These are phyloP conservation scores for Rhodotorula mucilaginosa DNA, from an alignment of 1,284 basidiomycete species.

Conservation along the genomic window DNA sequence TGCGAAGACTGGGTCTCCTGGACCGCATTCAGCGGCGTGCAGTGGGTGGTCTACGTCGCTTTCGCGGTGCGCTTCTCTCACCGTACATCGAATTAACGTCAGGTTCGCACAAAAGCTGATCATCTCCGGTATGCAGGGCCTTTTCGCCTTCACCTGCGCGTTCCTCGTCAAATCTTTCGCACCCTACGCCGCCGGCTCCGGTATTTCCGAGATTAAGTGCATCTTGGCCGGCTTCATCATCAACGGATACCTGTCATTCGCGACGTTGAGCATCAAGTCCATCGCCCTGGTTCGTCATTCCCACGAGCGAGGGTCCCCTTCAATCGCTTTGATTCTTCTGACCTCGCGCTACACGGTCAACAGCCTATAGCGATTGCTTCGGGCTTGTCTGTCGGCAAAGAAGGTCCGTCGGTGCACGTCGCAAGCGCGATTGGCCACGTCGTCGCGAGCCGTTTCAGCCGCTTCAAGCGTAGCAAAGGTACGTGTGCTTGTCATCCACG, in stretches of 20 bases:
- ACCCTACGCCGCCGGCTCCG: slow-evolving; percentile 94
- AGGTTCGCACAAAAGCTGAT: background rate
- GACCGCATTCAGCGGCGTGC: slow-evolving; percentile 66
- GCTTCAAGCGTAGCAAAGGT: slow-evolving; percentile 86
- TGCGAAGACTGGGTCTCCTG: slow-evolving; percentile 93
- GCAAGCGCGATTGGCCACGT: slow-evolving; percentile 90
- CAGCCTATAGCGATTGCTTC: slow-evolving; percentile 97
- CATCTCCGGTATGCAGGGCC: slow-evolving; percentile 53
- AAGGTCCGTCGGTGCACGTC: slow-evolving; percentile 96
- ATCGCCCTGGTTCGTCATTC: slow-evolving; percentile 69
- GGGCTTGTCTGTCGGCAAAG: slow-evolving; percentile 94
- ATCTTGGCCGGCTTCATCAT: slow-evolving; percentile 96
- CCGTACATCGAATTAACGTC: background rate
- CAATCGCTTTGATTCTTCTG: background rate
- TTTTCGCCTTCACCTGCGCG: slow-evolving; percentile 78
- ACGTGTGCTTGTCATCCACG: background rate
- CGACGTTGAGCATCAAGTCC: slow-evolving; percentile 88
- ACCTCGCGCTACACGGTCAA: slow-evolving; percentile 9
- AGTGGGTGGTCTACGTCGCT: slow-evolving; percentile 81
- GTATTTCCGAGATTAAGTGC: slow-evolving; percentile 98
- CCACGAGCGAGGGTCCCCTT: too few species aligned
- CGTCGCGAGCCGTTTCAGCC: slow-evolving; percentile 75
- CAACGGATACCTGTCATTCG: slow-evolving; percentile 86
- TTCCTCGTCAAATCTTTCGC: slow-evolving; percentile 85
- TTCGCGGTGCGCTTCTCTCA: slow-evolving; percentile 69